Conservation (phyloP, 1,284 basidiomycete species). For the Boletellus sp. region DNA sequence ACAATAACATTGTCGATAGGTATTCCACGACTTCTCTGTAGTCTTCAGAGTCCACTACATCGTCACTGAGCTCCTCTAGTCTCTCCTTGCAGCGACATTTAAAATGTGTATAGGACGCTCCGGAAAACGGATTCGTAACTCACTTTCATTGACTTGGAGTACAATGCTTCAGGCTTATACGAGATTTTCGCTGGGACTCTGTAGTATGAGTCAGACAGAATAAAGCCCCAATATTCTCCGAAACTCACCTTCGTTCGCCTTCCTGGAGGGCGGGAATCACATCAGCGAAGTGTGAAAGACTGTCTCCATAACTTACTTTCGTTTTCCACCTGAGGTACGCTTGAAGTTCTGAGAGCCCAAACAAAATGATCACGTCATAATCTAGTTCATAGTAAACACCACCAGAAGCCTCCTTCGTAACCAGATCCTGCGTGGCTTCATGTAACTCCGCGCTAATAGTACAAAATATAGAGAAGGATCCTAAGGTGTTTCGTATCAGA, state of each 20-base stretch:
- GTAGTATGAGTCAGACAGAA: no score
- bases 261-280: no score
- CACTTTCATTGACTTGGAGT: no score
- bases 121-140: no score
- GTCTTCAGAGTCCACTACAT: background rate
- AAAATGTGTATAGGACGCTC: no score
- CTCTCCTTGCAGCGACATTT: background rate
- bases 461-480: background rate
- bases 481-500: background rate
- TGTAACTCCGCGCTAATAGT: background rate
- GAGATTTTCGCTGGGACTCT: no score
- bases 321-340: conserved; percentile 8
- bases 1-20: background rate
- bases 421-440: background rate
- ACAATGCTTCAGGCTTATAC: no score
- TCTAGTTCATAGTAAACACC: conserved; percentile 8
- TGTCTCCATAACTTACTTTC: background rate
- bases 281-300: no score
- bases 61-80: background rate
- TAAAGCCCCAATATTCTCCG: no score
- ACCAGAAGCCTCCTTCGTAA: background rate
- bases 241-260: no score
- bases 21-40: background rate
- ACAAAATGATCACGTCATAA: conserved; percentile 9
- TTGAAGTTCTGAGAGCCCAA: conserved; percentile 1